A percentile compares a stretch with the other conserved stretches of the same genome.
phyloP scores from a whole-genome alignment of 1,284 basidiomycete genomes.

The Sanguinoderma infundibulare region DNA sequence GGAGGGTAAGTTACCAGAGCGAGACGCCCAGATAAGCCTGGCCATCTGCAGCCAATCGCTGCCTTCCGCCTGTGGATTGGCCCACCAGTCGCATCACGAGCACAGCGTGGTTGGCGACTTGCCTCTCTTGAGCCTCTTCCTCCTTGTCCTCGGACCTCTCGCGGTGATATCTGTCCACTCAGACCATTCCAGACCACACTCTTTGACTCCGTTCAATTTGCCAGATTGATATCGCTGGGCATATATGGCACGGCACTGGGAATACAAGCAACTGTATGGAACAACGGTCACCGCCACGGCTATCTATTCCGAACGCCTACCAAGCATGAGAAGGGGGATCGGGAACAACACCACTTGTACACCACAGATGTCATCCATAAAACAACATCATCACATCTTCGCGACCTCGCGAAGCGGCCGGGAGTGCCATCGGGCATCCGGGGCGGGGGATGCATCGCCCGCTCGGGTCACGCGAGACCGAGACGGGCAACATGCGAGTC shows the following conservation, averaged over 20 bases:
- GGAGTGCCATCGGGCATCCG: conserved; percentile 17
- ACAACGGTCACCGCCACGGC: conserved; percentile 15
- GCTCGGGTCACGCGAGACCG: conserved; percentile 17
- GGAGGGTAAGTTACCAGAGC: background rate
- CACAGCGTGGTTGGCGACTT: background rate
- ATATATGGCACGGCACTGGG: conserved; percentile 14
- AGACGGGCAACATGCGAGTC: conserved; percentile 11
- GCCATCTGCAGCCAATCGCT: background rate
- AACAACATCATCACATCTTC: conserved; percentile 20
- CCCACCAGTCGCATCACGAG: too few relatives aligned
- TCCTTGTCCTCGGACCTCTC: background rate
- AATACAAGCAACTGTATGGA: conserved; percentile 22
- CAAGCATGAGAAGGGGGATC: background rate
- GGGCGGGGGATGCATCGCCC: conserved; percentile 9
- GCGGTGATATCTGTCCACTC: background rate
- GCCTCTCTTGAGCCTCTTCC: background rate
- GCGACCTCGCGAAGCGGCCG: conserved; percentile 21
- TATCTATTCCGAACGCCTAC: conserved; percentile 15
- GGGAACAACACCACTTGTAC: conserved; percentile 9
- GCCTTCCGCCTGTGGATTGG: too few relatives aligned
- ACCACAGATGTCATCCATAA: conserved; percentile 26
- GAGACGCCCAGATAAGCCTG: conserved; percentile 11
- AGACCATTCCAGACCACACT: background rate
- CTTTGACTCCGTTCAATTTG: background rate
- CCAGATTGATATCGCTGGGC: conserved; percentile 7